These are phyloP conservation scores for Trichosporon sp. DNA, from an alignment of 1,284 basidiomycete species.

Conservation along the genomic window DNA sequence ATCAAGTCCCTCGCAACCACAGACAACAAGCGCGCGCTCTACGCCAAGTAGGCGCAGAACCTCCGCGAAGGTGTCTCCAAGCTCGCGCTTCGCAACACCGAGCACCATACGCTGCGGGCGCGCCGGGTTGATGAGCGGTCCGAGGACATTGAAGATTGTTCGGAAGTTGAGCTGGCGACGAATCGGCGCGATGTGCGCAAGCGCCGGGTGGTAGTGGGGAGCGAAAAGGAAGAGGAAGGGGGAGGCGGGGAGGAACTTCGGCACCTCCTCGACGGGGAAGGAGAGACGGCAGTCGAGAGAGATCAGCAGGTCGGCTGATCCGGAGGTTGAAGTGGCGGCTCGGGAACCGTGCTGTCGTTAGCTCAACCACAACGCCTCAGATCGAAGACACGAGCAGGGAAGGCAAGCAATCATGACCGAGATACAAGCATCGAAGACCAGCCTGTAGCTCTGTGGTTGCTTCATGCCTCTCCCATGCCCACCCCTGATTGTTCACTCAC, in stretches of 20 bases:
- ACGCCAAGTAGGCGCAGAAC: slow-evolving; percentile 68
- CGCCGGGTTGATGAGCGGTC: slow-evolving; percentile 92
- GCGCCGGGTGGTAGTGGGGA: slow-evolving; percentile 86
- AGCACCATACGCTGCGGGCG: slow-evolving; percentile 82
- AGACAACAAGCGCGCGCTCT: slow-evolving; percentile 85
- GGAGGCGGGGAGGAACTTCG: slow-evolving; percentile 60
- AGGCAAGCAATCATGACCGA: no score
- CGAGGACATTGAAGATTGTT: slow-evolving; percentile 95
- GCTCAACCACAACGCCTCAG: background rate
- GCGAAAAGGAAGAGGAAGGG: slow-evolving; percentile 94
- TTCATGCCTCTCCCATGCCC: no score
- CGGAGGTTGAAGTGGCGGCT: slow-evolving; percentile 92
- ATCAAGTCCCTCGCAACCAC: slow-evolving; percentile 87
- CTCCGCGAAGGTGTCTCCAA: slow-evolving; percentile 83
- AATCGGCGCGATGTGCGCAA: slow-evolving; percentile 81
- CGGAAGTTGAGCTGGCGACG: slow-evolving; percentile 88
- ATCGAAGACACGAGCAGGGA: no score
- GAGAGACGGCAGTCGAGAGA: slow-evolving; percentile 80
- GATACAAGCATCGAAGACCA: no score
- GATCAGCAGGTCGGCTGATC: slow-evolving; percentile 89
- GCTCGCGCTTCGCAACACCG: slow-evolving; percentile 80
- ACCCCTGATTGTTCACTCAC: slow-evolving; percentile 58
- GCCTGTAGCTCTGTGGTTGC: no score
- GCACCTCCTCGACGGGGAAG: slow-evolving; percentile 66
- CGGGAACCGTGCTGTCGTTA: slow-evolving; percentile 77